Conservation (phyloP, 2,329 filamentous ascomycete genomes). For the Hymenoscyphus repandus region DNA sequence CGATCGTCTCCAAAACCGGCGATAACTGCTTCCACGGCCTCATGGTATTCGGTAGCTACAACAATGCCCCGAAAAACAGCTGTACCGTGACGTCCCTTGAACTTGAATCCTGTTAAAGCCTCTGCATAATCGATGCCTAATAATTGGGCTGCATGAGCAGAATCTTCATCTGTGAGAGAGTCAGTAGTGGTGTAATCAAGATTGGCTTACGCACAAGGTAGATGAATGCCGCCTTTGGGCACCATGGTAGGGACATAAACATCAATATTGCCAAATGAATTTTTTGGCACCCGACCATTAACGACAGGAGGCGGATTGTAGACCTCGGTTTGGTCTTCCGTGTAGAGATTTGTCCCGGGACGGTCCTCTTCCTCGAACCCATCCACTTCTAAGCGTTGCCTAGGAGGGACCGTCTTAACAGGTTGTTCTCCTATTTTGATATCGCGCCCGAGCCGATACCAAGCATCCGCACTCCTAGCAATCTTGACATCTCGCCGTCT, state of each 20-base stretch:
- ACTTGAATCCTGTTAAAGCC: slow-evolving; percentile 85
- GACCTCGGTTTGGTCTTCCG: slow-evolving; percentile 59
- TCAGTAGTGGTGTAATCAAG: neutral
- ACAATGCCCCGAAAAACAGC: slow-evolving; percentile 76
- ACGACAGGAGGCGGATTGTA: slow-evolving; percentile 75
- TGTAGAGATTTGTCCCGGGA: slow-evolving; percentile 54
- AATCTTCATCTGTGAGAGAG: slow-evolving; percentile 44
- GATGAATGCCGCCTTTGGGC: slow-evolving; percentile 71
- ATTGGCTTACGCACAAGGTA: slow-evolving; percentile 44
- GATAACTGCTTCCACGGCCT: slow-evolving; percentile 67
- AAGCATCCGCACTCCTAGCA: slow-evolving; percentile 76
- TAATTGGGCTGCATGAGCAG: slow-evolving; percentile 66
- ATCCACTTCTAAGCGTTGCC: slow-evolving; percentile 34
- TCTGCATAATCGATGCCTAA: slow-evolving; percentile 82
- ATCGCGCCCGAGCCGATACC: slow-evolving; percentile 82
- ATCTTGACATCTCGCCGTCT: slow-evolving; percentile 73
- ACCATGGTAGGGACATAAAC: slow-evolving; percentile 91
- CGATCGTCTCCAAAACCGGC: slow-evolving; percentile 61
- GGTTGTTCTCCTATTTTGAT: slow-evolving; percentile 76
- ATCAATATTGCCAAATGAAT: slow-evolving; percentile 91
- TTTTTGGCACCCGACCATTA: slow-evolving; percentile 74
- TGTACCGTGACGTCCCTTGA: slow-evolving; percentile 79
- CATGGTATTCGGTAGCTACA: slow-evolving; percentile 64
- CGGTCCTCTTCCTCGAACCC: slow-evolving; percentile 37
- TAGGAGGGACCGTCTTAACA: slow-evolving; percentile 63